phyloP scores from a whole-genome alignment of 306 rosid genomes.

The Carpinus fangiana region DNA sequence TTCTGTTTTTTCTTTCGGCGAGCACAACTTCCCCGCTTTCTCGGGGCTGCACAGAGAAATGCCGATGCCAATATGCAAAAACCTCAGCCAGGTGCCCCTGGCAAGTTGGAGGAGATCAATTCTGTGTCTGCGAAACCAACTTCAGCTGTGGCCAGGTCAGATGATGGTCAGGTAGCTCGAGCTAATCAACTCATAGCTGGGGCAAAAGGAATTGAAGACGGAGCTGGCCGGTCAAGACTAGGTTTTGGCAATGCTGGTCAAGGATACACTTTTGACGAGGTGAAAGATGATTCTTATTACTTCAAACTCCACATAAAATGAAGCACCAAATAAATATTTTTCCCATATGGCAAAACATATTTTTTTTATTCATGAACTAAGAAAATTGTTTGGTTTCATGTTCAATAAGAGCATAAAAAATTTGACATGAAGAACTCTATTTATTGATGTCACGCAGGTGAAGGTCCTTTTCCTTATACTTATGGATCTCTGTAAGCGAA shows the following conservation, averaged over 20 bases:
- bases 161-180: constrained; percentile 71
- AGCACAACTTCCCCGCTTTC: constrained; percentile 73
- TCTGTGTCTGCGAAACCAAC: constrained; percentile 55
- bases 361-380: not conserved
- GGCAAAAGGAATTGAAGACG: constrained; percentile 80
- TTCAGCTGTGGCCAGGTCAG: constrained; percentile 60
- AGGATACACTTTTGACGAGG: constrained; percentile 99
- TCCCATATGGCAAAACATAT: not conserved
- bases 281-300: constrained; percentile 23
- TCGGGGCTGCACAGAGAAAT: constrained; percentile 68
- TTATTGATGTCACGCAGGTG: constrained; percentile 56
- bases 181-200: constrained; percentile 62
- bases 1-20: constrained; percentile 98
- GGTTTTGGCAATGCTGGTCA: constrained; percentile 99
- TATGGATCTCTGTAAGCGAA: constrained; percentile 87
- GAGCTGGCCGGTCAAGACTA: constrained; percentile 69
- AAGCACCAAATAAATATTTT: not conserved
- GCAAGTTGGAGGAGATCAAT: constrained; percentile 72
- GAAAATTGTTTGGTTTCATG: constrained; percentile 6
- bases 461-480: constrained; percentile 84
- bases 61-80: constrained; percentile 71
- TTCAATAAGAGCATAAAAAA: constrained; percentile 4
- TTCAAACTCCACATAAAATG: not conserved
- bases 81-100: constrained; percentile 64
- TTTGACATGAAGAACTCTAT: constrained; percentile 18